Base-by-base conservation (phyloP, 176 grass and related monocot species). In the Bromus sterilis region DNA sequence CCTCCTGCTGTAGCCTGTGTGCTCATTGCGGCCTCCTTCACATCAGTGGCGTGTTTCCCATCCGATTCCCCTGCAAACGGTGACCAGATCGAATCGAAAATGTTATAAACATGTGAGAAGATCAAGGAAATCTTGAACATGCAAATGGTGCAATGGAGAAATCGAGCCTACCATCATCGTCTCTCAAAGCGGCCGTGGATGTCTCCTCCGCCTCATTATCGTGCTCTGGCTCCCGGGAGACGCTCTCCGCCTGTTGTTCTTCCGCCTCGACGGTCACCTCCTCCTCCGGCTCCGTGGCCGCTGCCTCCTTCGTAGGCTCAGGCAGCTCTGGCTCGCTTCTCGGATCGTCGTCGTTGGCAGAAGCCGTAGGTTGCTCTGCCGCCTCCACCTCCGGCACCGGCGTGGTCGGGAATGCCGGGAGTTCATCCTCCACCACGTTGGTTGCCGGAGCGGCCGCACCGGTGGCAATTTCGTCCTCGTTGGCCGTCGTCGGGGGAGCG, bases 21-120 rank as follows among this genome's bases (percentile, higher is more conserved):
- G 20, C 37, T 76, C 8, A 53, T 53, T 53, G 63, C 35, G 31
- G 56, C 64, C 25, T 74, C 85, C 77, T 80, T 80, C 64, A 43
- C 63, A 46, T 56, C 64, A 30, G 8, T 55, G 23, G 15, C 15
- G 65, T 77, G 35, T 53, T 93, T 37, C 16, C 75, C 85, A 55
- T 80, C 42, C 56, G 75, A 88, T 88, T 88, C 56, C 44, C 69
- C 91, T 93, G 71, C 34, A 56, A 74, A 82, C 34, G 21, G 9
- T 16, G 48, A 5, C 25, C 39, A 11, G 9, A 48, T 48, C 42
- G 31, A 32, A 73, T 72, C 25, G 9, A 48, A 66, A 46, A 10
- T 4, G 30, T 34, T 10, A 31, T 11, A 29, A 23, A 7, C n/a
- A 7, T 60, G 24, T 58, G 26, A 39, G 9, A 61, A 32, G 37